Evolutionary conservation across 2,329 filamentous ascomycete genomes (phyloP), one percentile per base, ranked within the genome.

Genomic region (Aspergillaceae sp.): DNA sequence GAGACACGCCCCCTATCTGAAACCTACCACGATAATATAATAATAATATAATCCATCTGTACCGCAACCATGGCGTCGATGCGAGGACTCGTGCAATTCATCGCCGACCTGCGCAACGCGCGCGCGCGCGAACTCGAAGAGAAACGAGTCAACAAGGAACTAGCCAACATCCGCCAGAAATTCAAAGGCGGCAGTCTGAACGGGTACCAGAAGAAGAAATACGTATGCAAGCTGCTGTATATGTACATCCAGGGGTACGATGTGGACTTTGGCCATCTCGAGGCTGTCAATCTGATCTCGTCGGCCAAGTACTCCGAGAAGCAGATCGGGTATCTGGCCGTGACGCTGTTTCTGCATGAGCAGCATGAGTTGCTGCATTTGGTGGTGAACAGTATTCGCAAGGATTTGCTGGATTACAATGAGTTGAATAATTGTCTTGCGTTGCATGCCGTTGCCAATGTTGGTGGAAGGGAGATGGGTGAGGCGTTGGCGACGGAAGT

Each of bases 191-290:
- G 89, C 54, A 92, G 79, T 63, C 74, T 98, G 48, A 95, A 85
- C 64, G 94, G 92, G 55, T 98, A 98, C 65, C 89, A 96, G 75
- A 96, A 94, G 77, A 98, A 98, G 79, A 98, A 98, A 86, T 98
- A 98, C 66, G 92, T 98, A 56, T 98, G 92, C 87, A 98, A 98
- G 82, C 81, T 98, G 56, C 77, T 98, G 51, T 98, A 98, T 69
- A 97, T 98, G 61, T 98, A 98, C 69, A 98, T 98, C 50, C 80
- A 98, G 54, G 92, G 92, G 42, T 98, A 92, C 86, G 91, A 98
- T 66, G 91, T 98, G 70, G 94, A 97, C 68, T 98, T 98, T 68
- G 92, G 92, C 46, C 92, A 98, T 65, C 82, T 98, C 56, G 92
- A 98, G 72, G 94, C 94, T 32, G 91, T 98, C 64, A 97, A 97